phyloP scores from a whole-genome alignment of 257 asterid species.

The Oldenlandia corymbosa region DNA sequence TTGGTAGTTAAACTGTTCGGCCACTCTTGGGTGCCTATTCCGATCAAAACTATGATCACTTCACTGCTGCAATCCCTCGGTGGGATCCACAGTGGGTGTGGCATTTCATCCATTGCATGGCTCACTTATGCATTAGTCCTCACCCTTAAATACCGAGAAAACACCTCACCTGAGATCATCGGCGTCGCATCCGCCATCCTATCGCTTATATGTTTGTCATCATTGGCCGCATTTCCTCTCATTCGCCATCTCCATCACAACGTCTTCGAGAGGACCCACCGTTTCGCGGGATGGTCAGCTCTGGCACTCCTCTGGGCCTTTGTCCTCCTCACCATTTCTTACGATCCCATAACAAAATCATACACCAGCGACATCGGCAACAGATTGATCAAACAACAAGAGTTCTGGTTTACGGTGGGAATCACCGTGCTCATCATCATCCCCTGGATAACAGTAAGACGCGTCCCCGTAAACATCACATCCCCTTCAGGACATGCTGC shows the following conservation, averaged over 20 bases:
- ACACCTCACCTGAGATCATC: slow-evolving; percentile 42
- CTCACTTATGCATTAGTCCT: slow-evolving; percentile 48
- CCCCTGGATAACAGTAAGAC: slow-evolving; percentile 57
- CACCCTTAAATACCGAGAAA: slow-evolving; percentile 37
- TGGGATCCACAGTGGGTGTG: slow-evolving; percentile 75
- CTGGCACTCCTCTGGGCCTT: slow-evolving; percentile 57
- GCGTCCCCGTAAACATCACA: slow-evolving; percentile 44
- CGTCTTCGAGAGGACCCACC: slow-evolving; percentile 62
- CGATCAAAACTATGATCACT: slow-evolving; percentile 43
- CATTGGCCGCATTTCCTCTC: slow-evolving; percentile 62
- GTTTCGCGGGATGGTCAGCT: slow-evolving; percentile 61
- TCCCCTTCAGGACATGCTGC: slow-evolving; percentile 74
- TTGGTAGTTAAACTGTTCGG: slow-evolving; percentile 49
- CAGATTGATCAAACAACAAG: slow-evolving; percentile 34
- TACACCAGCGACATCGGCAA: slow-evolving; percentile 27
- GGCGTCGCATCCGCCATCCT: slow-evolving; percentile 48
- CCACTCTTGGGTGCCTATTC: slow-evolving; percentile 46
- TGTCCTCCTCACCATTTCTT: slow-evolving; percentile 39
- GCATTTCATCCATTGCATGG: slow-evolving; percentile 69
- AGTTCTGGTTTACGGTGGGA: slow-evolving; percentile 48
- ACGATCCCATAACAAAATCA: slow-evolving; percentile 39
- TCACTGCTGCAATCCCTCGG: slow-evolving; percentile 60
- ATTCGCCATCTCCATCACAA: slow-evolving; percentile 83
- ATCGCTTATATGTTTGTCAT: slow-evolving; percentile 40
- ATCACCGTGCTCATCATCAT: slow-evolving; percentile 40